Base-by-base conservation (phyloP, 2,329 filamentous ascomycete species). In the Fusarium abutilonis region DNA sequence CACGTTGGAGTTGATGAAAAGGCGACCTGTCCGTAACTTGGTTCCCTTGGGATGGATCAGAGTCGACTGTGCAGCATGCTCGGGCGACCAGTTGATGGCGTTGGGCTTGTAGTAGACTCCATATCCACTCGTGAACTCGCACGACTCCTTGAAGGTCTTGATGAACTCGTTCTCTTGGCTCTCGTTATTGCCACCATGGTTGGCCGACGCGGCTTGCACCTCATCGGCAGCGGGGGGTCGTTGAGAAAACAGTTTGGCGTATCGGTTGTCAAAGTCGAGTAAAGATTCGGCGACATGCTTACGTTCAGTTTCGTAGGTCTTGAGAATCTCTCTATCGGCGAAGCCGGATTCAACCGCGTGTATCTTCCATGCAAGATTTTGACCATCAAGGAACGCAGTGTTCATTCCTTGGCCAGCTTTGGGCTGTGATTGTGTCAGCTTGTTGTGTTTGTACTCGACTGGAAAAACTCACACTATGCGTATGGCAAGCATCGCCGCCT, bases 321-420 rank as follows among this genome's bases (percentile, higher is more conserved):
- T 85, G 46, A 98, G 83, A 15, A 95, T 82, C 4, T 86, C 85
- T 59, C 91, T 89, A 28, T 87, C 79, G 1, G 92, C 91, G 66
- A 96, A 91, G 11, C 92, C 92, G 23, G 84, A 83, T 73, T 97
- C 93, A 9, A 97, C 94, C 32, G 91, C 88, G 73, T 97, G 93
- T 47, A 97, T 91, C 80, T 98, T 98, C 93, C 93, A 98, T 8
- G 93, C 93, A 36, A 98, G 82, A 75, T 97, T 98, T 58, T 92
- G 86, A 1, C 92, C 92, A 67, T 94, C 90, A 47, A 90, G 80
- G 77, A 92, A 92, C 4, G 89, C 89, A 0, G 89, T 90, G 70
- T 92, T 92, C 90, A 92, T 92, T 28, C 89, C 89, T 74, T 92
- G 89, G 2, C 89, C 89, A 29, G 89, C 89, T 79, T 91, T 92